A percentile compares a stretch with the other conserved stretches of the same genome.
Conservation (phyloP, 306 rosid genomes). For the Medicago ruthenica region DNA sequence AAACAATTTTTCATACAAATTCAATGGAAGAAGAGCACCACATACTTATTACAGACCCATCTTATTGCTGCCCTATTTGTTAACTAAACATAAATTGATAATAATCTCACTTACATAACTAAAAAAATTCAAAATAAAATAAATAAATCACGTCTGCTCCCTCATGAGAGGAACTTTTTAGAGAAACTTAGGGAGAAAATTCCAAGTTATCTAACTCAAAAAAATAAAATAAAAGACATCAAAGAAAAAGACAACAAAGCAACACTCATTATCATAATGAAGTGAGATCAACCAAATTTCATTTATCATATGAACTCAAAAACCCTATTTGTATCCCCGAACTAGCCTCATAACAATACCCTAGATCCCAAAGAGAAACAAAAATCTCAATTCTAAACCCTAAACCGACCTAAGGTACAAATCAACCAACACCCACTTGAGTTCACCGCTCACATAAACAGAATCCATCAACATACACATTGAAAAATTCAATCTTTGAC, state of each 20-base stretch:
- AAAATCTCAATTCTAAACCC: conserved; percentile 58
- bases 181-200: conserved; percentile 17
- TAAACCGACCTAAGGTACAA: conserved; percentile 38
- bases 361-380: conserved; percentile 42
- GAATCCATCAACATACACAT: conserved; percentile 19
- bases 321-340: conserved; percentile 3
- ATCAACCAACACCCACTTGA: conserved; percentile 39
- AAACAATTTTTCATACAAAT: conserved; percentile 11
- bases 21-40: conserved; percentile 30
- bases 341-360: conserved; percentile 34
- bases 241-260: conserved; percentile 17
- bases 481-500: conserved; percentile 12
- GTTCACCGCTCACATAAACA: not conserved
- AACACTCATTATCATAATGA: conserved; percentile 20
- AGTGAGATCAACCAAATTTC: conserved; percentile 24
- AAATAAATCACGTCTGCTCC: not conserved
- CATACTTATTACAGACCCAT: conserved; percentile 20
- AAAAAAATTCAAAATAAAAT: conserved; percentile 5
- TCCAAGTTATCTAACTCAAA: not conserved
- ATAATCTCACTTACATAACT: conserved; percentile 7
- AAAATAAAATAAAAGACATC: not conserved
- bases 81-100: conserved; percentile 27
- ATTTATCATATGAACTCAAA: conserved; percentile 15
- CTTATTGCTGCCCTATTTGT: not conserved
- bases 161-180: not conserved